Conservation (phyloP, 1,139 yeast species). For the Lodderomyces parapsilosis region DNA sequence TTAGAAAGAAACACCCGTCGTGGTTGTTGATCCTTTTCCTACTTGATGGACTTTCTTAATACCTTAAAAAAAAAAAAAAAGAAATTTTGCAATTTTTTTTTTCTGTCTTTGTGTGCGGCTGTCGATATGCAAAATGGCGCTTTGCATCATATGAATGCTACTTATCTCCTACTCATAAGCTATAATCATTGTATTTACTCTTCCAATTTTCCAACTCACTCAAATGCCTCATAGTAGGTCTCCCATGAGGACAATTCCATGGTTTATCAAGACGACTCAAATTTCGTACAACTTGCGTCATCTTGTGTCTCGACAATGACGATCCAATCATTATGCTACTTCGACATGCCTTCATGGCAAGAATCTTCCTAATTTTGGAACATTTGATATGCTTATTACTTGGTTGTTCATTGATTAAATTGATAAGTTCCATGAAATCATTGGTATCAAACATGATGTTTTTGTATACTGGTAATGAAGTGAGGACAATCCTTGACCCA, state of each 20-base stretch:
- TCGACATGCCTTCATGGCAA: conserved; percentile 95
- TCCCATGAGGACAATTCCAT: conserved; percentile 99
- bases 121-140: too few species aligned
- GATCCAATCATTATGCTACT: conserved; percentile 93
- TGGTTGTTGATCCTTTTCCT: too few species aligned
- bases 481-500: conserved; percentile 56
- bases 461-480: conserved; percentile 73
- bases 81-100: background rate
- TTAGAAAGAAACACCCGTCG: too few species aligned
- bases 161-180: conserved; percentile 2
- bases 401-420: conserved; percentile 44
- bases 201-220: conserved; percentile 45
- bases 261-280: conserved; percentile 81
- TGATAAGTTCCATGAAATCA: conserved; percentile 77
- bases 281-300: conserved; percentile 67
- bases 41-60: too few species aligned
- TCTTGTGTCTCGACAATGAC: conserved; percentile 52
- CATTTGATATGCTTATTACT: conserved; percentile 52
- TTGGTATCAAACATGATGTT: conserved; percentile 59
- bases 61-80: background rate
- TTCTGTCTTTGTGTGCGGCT: background rate
- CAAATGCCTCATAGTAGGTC: conserved; percentile 94
- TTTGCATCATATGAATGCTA: too few species aligned
- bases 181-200: conserved; percentile 12
- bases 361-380: conserved; percentile 75